These are phyloP conservation scores for Rhodocollybia butyracea DNA, from an alignment of 768 basidiomycete species.

Conservation along the genomic window DNA sequence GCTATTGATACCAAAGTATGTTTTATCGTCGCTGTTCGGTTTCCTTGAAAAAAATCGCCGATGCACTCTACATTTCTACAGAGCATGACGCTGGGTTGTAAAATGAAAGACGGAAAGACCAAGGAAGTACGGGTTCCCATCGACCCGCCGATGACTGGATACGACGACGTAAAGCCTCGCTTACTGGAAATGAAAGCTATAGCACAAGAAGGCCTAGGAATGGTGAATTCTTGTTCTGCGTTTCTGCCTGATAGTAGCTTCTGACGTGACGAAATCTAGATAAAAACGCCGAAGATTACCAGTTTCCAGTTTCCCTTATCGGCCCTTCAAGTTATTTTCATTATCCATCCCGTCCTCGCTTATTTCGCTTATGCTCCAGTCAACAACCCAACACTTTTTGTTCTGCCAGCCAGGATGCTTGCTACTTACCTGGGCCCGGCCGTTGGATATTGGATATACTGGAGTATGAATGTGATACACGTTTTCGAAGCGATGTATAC, in stretches of 20 bases:
- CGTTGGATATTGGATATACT: slow-evolving; percentile 25
- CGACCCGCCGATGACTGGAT: slow-evolving; percentile 68
- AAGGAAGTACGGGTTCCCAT: slow-evolving; percentile 55
- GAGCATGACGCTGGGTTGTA: slow-evolving; percentile 72
- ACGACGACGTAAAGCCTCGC: slow-evolving; percentile 81
- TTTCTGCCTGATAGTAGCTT: not conserved
- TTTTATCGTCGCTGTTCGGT: not conserved
- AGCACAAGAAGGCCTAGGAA: slow-evolving; percentile 76
- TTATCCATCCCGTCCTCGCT: slow-evolving; percentile 27
- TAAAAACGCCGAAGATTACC: slow-evolving; percentile 58
- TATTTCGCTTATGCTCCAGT: slow-evolving; percentile 25
- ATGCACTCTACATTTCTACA: slow-evolving; percentile 19
- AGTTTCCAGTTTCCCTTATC: slow-evolving; percentile 46
- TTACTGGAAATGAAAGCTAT: slow-evolving; percentile 77
- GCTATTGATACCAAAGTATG: slow-evolving; percentile 64
- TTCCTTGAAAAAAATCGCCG: not conserved
- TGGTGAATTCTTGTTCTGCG: slow-evolving; percentile 44
- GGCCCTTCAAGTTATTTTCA: slow-evolving; percentile 16
- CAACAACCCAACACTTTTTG: slow-evolving; percentile 24
- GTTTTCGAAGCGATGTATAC: slow-evolving; percentile 47
- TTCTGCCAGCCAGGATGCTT: slow-evolving; percentile 27
- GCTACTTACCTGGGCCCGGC: slow-evolving; percentile 24
- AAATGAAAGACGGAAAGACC: slow-evolving; percentile 42
- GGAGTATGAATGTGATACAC: slow-evolving; percentile 27
- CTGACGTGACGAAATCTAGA: slow-evolving; percentile 30